Conservation (phyloP, 257 asterid species). For the Ajuga chamaepitys region DNA sequence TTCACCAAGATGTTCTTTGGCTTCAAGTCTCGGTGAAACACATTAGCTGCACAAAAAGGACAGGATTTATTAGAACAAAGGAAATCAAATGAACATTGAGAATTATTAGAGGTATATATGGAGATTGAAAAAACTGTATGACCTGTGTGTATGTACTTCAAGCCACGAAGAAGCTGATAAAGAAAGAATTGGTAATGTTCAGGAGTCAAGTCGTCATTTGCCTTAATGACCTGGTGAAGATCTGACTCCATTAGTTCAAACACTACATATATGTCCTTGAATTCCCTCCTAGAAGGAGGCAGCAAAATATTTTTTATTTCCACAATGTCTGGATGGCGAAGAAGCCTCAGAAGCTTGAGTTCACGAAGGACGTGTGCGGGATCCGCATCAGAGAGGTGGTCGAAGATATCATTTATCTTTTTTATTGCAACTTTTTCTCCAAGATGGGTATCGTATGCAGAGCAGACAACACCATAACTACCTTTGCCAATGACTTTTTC, state of each 20-base stretch:
- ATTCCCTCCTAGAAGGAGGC: slow-evolving; percentile 91
- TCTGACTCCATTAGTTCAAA: slow-evolving; percentile 92
- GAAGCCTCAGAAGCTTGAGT: slow-evolving; percentile 89
- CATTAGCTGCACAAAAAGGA: slow-evolving; percentile 56
- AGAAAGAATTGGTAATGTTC: slow-evolving; percentile 88
- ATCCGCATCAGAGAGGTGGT: slow-evolving; percentile 91
- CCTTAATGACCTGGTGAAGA: slow-evolving; percentile 85
- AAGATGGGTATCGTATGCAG: slow-evolving; percentile 86
- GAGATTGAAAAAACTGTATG: slow-evolving; percentile 1
- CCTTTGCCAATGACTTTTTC: slow-evolving; percentile 96
- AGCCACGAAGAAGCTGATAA: slow-evolving; percentile 86
- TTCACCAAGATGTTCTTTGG: slow-evolving; percentile 83
- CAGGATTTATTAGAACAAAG: too few relatives aligned
- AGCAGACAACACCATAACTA: slow-evolving; percentile 90
- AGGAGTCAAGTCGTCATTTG: slow-evolving; percentile 81
- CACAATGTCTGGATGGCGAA: slow-evolving; percentile 88
- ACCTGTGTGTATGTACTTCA: slow-evolving; percentile 92
- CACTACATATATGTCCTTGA: slow-evolving; percentile 83
- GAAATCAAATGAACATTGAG: neutral
- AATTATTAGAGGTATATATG: neutral
- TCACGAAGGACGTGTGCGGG: slow-evolving; percentile 91
- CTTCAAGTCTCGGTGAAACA: slow-evolving; percentile 83
- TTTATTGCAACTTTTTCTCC: slow-evolving; percentile 89
- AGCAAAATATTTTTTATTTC: slow-evolving; percentile 85
- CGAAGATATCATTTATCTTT: slow-evolving; percentile 86